phyloP scores from a whole-genome alignment of 192 early-diverging fungal genomes.

The Globomyces pollinis-pini region DNA sequence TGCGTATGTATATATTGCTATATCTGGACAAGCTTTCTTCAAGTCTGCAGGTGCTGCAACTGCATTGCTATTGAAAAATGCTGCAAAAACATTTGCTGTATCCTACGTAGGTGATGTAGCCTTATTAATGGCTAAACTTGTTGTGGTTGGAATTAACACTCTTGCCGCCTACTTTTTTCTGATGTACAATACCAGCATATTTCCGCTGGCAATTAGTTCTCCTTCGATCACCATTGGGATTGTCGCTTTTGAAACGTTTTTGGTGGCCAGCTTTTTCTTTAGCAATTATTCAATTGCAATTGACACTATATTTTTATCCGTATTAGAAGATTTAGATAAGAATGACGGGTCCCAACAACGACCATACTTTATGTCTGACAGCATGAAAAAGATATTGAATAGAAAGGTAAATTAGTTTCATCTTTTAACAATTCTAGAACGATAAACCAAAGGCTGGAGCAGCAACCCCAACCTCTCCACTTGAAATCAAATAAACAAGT shows the following conservation, averaged over 20 bases:
- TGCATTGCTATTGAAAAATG: neutral
- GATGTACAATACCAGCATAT: neutral
- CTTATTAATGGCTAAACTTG: neutral
- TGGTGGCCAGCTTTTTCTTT: slow-evolving; percentile 36
- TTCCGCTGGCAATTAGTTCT: neutral
- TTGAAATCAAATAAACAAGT: no score
- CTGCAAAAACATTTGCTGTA: slow-evolving; percentile 4
- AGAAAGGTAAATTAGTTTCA: neutral
- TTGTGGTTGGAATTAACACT: neutral
- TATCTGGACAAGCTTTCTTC: slow-evolving; percentile 46
- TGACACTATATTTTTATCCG: slow-evolving; percentile 49
- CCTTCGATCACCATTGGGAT: slow-evolving; percentile 2
- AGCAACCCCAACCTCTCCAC: no score
- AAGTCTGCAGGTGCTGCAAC: slow-evolving; percentile 24
- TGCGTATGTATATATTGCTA: slow-evolving; percentile 45
- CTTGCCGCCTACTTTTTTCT: neutral
- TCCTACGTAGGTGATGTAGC: neutral
- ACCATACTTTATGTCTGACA: slow-evolving; percentile 45
- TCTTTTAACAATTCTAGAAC: neutral
- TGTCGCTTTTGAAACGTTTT: slow-evolving; percentile 15
- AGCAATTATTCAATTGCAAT: slow-evolving; percentile 39
- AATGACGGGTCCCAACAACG: slow-evolving; percentile 42
- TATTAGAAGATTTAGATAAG: slow-evolving; percentile 44
- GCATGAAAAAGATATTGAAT: slow-evolving; percentile 13
- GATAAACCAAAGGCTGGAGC: no score